phyloP scores from a whole-genome alignment of 768 basidiomycete species.

The Ephemerocybe angulata region DNA sequence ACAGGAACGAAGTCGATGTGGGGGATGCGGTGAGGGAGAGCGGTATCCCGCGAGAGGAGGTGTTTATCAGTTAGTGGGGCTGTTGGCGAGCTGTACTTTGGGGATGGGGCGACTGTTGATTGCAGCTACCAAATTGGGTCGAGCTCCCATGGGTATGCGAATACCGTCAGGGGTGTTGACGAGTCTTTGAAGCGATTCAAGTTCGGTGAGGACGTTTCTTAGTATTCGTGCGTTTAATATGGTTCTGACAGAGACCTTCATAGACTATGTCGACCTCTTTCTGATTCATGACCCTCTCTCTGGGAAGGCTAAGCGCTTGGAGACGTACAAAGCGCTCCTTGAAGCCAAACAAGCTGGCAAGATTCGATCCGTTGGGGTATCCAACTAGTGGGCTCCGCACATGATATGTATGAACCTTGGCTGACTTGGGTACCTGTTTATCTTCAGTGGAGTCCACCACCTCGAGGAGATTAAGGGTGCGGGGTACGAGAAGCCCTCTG shows the following conservation, averaged over 20 bases:
- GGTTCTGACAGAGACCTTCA: neutral
- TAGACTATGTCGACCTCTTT: slow-evolving; percentile 56
- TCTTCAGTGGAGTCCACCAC: slow-evolving; percentile 54
- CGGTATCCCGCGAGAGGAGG: slow-evolving; percentile 41
- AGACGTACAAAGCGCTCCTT: slow-evolving; percentile 63
- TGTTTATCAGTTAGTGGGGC: slow-evolving; percentile 63
- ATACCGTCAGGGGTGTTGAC: slow-evolving; percentile 9
- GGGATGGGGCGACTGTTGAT: too few species aligned
- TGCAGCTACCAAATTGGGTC: slow-evolving; percentile 14
- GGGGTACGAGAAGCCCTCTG: slow-evolving; percentile 57
- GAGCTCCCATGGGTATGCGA: slow-evolving; percentile 11
- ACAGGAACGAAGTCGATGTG: slow-evolving; percentile 50
- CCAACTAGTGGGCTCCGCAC: slow-evolving; percentile 59
- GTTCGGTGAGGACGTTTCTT: slow-evolving; percentile 6
- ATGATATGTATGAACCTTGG: neutral
- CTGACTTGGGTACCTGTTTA: neutral
- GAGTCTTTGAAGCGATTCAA: slow-evolving; percentile 10
- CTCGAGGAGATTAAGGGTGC: slow-evolving; percentile 63
- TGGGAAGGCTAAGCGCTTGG: slow-evolving; percentile 59
- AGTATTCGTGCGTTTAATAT: neutral
- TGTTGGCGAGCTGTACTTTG: too few species aligned
- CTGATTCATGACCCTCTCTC: slow-evolving; percentile 69
- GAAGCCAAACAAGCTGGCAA: slow-evolving; percentile 61
- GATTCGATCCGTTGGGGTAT: slow-evolving; percentile 67
- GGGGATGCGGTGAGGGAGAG: slow-evolving; percentile 48